Evolutionary conservation across 1,139 yeast species (phyloP), one percentile per base, ranked within the genome.

Genomic region (Yamadazyma atmosphaerica): DNA sequence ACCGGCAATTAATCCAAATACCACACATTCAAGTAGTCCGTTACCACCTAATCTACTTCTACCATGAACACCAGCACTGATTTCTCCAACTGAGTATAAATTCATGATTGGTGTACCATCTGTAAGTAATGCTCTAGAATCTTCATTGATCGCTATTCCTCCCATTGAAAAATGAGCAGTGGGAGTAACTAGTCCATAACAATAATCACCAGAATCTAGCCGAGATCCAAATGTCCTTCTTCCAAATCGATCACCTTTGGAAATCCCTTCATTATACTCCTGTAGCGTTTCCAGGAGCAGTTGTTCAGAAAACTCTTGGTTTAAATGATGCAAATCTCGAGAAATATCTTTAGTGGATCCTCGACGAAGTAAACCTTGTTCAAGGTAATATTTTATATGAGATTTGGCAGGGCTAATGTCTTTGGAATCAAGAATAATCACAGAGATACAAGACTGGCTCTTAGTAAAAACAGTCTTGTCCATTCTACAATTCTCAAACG

Each of bases 111-210:
- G 34, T 1, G 42, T 16, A 12, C 56, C 56, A 11, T 45, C 36
- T 14, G 48, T 41, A 5, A 49, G 46, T 2, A 61, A 34, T 1
- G 62, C 69, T 32, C 60, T 60, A 3, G 60, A 62, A 15, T 49
- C 12, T 12, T 47, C 36, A 39, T 63, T 58, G 8, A 65, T 61
- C 29, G 60, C 57, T 13, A 67, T 50, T 3, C 73, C 73, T 10
- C 73, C 73, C 72, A 67, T 67, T 2, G 70, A 52, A 39, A 63
- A 67, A 46, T 67, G 73, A 12, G 66, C 43, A 3, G 65, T 70
- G 0, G 72, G 73, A 1, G 72, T 67, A 1, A 64, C 58, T 14
- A 64, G 49, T 1, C 72, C 73, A 46, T 47, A 63, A 39, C 55
- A 64, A 30, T 56, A 45, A 13, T 46, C 37, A 2, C 40, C 35